Conservation (phyloP, 2,329 filamentous ascomycete species). For the Fusarium armeniacum region DNA sequence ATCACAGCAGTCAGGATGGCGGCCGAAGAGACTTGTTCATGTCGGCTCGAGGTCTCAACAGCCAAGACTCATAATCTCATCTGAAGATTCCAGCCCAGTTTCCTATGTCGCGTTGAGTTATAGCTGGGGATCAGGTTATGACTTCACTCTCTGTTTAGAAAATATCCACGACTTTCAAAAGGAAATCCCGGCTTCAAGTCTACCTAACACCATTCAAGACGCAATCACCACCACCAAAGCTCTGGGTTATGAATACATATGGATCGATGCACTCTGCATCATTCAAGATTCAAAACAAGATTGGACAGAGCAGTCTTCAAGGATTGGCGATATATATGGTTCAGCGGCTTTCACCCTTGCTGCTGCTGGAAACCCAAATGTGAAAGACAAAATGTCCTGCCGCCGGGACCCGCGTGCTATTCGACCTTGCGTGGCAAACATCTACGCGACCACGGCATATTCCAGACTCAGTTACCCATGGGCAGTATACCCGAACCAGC, state of each 20-base stretch:
- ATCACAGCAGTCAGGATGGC: not conserved
- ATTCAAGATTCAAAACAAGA: not conserved
- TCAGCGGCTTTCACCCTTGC: not conserved
- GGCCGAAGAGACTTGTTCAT: conserved; percentile 8
- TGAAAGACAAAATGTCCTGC: not conserved
- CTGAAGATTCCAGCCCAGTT: accelerated
- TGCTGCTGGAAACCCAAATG: not conserved
- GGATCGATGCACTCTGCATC: conserved; percentile 14
- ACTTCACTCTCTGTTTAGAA: not conserved
- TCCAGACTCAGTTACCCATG: conserved; percentile 4
- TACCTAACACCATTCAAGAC: not conserved
- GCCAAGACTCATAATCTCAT: not conserved
- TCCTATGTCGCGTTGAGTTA: not conserved
- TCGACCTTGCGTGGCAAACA: conserved; percentile 6
- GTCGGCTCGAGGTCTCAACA: not conserved
- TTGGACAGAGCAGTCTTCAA: not conserved
- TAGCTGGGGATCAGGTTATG: not conserved
- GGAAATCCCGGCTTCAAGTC: accelerated
- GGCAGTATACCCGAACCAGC: conserved; percentile 13
- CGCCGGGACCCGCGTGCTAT: conserved; percentile 3
- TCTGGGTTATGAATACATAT: conserved; percentile 9
- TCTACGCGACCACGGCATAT: not conserved
- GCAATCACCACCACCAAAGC: not conserved
- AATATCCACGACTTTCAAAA: not conserved
- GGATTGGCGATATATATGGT: conserved; percentile 9